Evolutionary conservation across 257 asterid genomes (phyloP).

Genomic region (Petrea volubilis): DNA sequence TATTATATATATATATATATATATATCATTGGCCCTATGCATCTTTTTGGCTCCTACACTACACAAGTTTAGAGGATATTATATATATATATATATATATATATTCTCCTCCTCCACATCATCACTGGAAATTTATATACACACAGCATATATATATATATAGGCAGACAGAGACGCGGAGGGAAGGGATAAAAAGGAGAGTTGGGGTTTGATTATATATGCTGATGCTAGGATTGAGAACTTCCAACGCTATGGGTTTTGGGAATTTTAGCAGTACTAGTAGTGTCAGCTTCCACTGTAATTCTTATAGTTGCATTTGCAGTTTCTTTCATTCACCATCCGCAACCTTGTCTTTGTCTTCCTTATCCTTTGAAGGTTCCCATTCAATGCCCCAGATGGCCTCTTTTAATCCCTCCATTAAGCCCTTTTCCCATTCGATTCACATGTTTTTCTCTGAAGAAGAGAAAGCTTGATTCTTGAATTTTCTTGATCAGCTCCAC

Average conservation of each 20-base stretch:
- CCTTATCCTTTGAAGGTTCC: constrained; percentile 44
- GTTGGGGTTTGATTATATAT: constrained; percentile 25
- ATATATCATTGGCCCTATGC: constrained; percentile 21
- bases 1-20: not conserved
- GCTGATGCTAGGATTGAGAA: constrained; percentile 25
- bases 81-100: not conserved
- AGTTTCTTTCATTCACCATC: constrained; percentile 40
- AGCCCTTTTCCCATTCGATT: constrained; percentile 31
- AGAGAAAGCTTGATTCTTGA: constrained; percentile 37
- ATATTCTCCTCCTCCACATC: constrained; percentile 20
- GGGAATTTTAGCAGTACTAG: constrained; percentile 19
- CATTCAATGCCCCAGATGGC: constrained; percentile 47
- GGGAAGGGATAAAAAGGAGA: not conserved
- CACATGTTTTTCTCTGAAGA: constrained; percentile 29
- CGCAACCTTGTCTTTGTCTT: constrained; percentile 45
- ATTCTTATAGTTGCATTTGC: constrained; percentile 34
- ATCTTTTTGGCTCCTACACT: constrained; percentile 26
- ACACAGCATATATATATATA: constrained; percentile 3
- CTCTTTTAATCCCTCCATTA: constrained; percentile 31
- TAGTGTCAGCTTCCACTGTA: constrained; percentile 52
- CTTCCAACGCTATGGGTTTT: constrained; percentile 27
- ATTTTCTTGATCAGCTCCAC: constrained; percentile 19
- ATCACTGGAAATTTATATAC: constrained; percentile 18
- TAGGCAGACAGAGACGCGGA: not conserved
- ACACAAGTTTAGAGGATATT: constrained; percentile 1